Conservation (phyloP, 2,329 filamentous ascomycete species). For the Epicoccum nigrum region DNA sequence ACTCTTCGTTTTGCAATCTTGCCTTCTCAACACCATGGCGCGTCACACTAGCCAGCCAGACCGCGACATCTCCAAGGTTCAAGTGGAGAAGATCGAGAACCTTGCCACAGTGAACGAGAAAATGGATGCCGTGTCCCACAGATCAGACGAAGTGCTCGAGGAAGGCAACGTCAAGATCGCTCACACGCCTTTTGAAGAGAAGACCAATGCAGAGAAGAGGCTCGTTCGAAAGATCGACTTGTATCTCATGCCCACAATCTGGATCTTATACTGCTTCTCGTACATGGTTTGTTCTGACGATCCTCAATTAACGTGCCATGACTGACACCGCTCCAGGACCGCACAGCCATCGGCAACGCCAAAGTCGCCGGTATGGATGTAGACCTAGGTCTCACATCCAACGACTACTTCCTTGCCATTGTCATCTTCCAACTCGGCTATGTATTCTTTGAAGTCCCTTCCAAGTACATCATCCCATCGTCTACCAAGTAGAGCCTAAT, state of each 20-base stretch:
- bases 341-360: slow-evolving; percentile 51
- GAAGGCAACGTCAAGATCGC: slow-evolving; percentile 13
- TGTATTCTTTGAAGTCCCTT: slow-evolving; percentile 32
- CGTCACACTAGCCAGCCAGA: slow-evolving; percentile 5
- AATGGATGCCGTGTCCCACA: slow-evolving; percentile 8
- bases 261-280: slow-evolving; percentile 32
- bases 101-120: slow-evolving; percentile 15
- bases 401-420: slow-evolving; percentile 54
- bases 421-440: slow-evolving; percentile 33
- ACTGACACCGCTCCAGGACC: slow-evolving; percentile 19
- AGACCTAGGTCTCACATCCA: slow-evolving; percentile 49
- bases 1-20: not conserved
- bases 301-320: not conserved
- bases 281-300: slow-evolving; percentile 24
- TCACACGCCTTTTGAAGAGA: slow-evolving; percentile 17
- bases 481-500: too few species aligned
- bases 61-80: slow-evolving; percentile 10
- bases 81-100: slow-evolving; percentile 14
- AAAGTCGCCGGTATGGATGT: slow-evolving; percentile 39
- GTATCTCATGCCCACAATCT: slow-evolving; percentile 34
- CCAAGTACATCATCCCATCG: slow-evolving; percentile 19
- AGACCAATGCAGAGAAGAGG: slow-evolving; percentile 27
- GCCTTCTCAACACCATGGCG: slow-evolving; percentile 1
- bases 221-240: slow-evolving; percentile 32
- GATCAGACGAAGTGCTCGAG: slow-evolving; percentile 1